Conservation (phyloP, 805 yeast genomes). For the Ogataea kodamae region DNA sequence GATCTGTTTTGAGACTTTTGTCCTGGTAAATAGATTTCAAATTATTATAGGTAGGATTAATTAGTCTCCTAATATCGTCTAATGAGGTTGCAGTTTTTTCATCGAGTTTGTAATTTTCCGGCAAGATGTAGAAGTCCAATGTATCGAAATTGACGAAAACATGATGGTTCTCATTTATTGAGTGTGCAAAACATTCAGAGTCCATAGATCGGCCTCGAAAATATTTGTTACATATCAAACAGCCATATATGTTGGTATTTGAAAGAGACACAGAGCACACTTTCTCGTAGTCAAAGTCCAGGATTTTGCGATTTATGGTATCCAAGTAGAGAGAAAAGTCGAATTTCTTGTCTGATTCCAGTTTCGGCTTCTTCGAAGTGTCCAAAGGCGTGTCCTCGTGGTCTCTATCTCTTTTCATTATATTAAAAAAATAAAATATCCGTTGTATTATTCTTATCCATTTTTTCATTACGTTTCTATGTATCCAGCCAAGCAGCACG, state of each 20-base stretch:
- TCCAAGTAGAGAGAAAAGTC: conserved; percentile 33
- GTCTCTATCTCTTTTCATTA: conserved; percentile 2
- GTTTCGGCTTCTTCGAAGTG: neutral
- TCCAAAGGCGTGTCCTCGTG: no score
- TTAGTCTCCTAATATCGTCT: conserved; percentile 48
- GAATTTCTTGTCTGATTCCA: conserved; percentile 1
- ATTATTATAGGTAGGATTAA: conserved; percentile 49
- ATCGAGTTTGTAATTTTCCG: conserved; percentile 51
- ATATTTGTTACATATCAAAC: conserved; percentile 71
- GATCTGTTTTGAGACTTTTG: conserved; percentile 34
- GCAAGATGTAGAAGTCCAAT: conserved; percentile 52
- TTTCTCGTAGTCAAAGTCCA: conserved; percentile 71
- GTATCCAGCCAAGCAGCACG: conserved; percentile 85
- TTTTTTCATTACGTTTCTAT: conserved; percentile 4
- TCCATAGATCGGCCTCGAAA: conserved; percentile 60
- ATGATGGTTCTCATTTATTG: conserved; percentile 60
- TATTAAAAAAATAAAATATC: conserved; percentile 1
- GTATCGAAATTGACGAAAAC: conserved; percentile 55
- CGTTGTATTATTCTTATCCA: no score
- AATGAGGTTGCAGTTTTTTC: conserved; percentile 34
- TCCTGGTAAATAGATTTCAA: conserved; percentile 32
- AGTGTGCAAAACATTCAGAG: conserved; percentile 68
- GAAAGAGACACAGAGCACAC: conserved; percentile 63
- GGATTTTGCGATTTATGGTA: conserved; percentile 40
- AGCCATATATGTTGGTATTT: conserved; percentile 61